A percentile compares a stretch with the other conserved stretches of the same genome.
Conservation (phyloP, 2,329 filamentous ascomycete genomes). For the Teratosphaeria gauchensis region DNA sequence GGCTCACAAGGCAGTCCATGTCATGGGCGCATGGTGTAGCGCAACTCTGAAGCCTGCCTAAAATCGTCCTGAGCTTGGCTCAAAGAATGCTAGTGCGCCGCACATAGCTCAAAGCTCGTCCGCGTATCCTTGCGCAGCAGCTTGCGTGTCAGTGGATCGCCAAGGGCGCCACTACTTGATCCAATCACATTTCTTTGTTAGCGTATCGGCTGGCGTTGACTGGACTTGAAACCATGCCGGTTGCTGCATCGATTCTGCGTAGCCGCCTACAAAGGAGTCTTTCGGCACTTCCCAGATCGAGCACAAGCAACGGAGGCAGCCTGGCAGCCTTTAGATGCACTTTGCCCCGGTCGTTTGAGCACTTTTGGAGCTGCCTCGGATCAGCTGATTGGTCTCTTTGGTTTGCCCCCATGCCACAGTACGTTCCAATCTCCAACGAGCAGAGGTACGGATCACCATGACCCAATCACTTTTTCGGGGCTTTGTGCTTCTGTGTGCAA, state of each 20-base stretch:
- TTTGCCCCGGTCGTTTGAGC: too few relatives aligned
- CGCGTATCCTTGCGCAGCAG: background rate
- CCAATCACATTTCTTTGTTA: background rate
- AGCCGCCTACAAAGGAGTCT: background rate
- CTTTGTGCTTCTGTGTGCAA: background rate
- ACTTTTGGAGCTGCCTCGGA: background rate
- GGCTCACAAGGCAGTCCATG: background rate
- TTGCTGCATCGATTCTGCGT: background rate
- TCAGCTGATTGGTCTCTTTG: background rate
- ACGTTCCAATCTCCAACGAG: background rate
- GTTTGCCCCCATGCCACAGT: background rate
- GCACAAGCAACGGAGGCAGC: background rate
- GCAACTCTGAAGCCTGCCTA: background rate
- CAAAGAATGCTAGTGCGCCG: background rate
- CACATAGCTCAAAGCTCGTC: background rate
- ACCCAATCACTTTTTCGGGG: background rate
- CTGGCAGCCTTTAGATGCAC: too few relatives aligned
- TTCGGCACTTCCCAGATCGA: background rate
- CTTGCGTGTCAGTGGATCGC: background rate
- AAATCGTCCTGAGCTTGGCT: background rate
- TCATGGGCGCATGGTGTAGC: background rate
- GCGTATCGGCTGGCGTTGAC: background rate
- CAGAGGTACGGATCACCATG: background rate
- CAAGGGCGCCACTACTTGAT: background rate
- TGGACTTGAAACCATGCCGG: background rate